phyloP scores from a whole-genome alignment of 768 basidiomycete species.

The Termitomyces sp. region DNA sequence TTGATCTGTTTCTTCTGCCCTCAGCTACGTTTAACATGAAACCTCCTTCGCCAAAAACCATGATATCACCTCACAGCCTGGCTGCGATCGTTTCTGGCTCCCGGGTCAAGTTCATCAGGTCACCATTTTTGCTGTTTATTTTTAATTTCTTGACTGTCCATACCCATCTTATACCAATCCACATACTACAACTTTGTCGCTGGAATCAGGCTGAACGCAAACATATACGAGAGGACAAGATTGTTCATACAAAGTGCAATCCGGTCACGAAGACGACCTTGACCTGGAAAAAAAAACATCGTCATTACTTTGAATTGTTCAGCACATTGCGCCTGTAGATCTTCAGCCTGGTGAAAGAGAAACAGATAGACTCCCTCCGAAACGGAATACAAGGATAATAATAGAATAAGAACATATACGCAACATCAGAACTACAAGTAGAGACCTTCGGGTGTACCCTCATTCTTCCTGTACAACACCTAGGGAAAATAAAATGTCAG shows the following conservation, averaged over 20 bases:
- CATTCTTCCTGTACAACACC: constrained; percentile 95
- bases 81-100: constrained; percentile 27
- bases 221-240: too few species aligned
- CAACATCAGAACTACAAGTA: constrained; percentile 52
- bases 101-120: constrained; percentile 31
- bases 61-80: constrained; percentile 31
- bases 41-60: constrained; percentile 27
- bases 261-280: background rate
- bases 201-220: too few species aligned
- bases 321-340: background rate
- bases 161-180: too few species aligned
- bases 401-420: constrained; percentile 11
- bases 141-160: too few species aligned
- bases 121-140: constrained; percentile 29
- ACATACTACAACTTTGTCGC: too few species aligned
- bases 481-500: constrained; percentile 24
- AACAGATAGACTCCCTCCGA: background rate
- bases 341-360: background rate
- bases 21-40: background rate
- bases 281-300: too few species aligned
- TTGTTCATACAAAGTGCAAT: background rate
- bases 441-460: constrained; percentile 89
- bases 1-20: background rate
- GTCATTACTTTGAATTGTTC: background rate
- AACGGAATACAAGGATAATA: constrained; percentile 2